Evolutionary conservation across 768 basidiomycete genomes (phyloP), one percentile per base, ranked within the genome.

Genomic region (Auricularia heimuer): DNA sequence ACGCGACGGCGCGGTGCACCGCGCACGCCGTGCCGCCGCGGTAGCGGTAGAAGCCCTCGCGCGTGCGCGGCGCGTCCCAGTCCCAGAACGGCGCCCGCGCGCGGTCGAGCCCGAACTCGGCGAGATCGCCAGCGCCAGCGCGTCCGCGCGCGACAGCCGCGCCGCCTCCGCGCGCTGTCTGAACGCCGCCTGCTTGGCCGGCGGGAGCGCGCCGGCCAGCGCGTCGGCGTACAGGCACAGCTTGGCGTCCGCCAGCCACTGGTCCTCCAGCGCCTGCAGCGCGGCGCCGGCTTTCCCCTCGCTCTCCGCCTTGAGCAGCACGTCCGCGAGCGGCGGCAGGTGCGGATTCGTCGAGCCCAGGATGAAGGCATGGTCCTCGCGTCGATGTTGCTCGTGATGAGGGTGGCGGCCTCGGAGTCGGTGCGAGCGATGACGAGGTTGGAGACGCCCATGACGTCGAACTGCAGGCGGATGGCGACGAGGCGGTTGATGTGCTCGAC

Each of bases 401-500:
- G 85, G 1, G 97, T 98, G 1, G 97, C 96, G 4, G 97, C 96
- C 75, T 98, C 96, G 3, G 95, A 95, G 74, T 98, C 96, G 2
- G 97, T 98, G 64, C 97, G 86, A 7, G 94, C 90, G 73, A 99
- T 83, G 71, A 90, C 84, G 69, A 98, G 83, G 77, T 97, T 98
- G 71, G 92, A 89, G 60, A 97, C 94, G 64, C 96, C 95, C 94
- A 98, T 95, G 73, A 99, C 91, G 74, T 98, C 97, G 73, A 89
- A 98, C 77, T 98, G 97, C 54, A 98, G 82, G 34, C 97, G 92
- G 73, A 98, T 96, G 54, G 97, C 95, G 62, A 98, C 87, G 65
- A 99, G 88, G 63, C 97, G 92, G 77, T 97, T 97, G 78, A 98
- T 95, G 78, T 99, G 97, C 80, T 98, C 97, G 54, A 86, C 85